Conservation (phyloP, 805 yeast species). For the Zygoascus tannicola region DNA sequence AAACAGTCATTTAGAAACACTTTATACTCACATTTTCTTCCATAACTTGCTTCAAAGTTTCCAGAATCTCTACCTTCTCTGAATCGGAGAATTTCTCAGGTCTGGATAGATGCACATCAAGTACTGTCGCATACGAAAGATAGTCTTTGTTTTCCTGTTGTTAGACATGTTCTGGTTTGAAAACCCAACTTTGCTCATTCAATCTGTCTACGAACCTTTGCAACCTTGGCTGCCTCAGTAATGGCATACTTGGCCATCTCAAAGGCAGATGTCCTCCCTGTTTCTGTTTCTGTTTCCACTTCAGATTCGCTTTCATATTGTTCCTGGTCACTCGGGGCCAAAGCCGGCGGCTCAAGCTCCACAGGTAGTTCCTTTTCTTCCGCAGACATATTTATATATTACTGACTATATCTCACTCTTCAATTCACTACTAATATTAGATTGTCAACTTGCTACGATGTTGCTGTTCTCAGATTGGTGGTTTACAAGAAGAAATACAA, state of each 20-base stretch:
- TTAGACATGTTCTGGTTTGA: background rate
- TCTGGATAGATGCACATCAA: slow-evolving; percentile 52
- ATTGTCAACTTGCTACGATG: too few relatives aligned
- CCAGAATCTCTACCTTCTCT: slow-evolving; percentile 45
- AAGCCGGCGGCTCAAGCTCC: too few relatives aligned
- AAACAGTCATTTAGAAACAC: background rate
- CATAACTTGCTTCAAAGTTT: slow-evolving; percentile 37
- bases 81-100: slow-evolving; percentile 37
- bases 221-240: slow-evolving; percentile 14
- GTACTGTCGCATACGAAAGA: slow-evolving; percentile 59
- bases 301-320: background rate
- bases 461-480: too few relatives aligned
- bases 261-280: background rate
- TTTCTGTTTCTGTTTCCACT: background rate
- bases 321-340: background rate
- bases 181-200: too few relatives aligned
- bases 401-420: too few relatives aligned
- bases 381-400: too few relatives aligned
- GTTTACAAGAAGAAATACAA: too few relatives aligned
- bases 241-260: slow-evolving; percentile 6
- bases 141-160: slow-evolving; percentile 49
- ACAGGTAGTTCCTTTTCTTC: too few relatives aligned
- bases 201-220: slow-evolving; percentile 7
- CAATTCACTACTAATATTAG: too few relatives aligned
- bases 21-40: slow-evolving; percentile 15